These are phyloP conservation scores for Podila verticillata DNA, from an alignment of 192 early-diverging fungal species.

Conservation along the genomic window DNA sequence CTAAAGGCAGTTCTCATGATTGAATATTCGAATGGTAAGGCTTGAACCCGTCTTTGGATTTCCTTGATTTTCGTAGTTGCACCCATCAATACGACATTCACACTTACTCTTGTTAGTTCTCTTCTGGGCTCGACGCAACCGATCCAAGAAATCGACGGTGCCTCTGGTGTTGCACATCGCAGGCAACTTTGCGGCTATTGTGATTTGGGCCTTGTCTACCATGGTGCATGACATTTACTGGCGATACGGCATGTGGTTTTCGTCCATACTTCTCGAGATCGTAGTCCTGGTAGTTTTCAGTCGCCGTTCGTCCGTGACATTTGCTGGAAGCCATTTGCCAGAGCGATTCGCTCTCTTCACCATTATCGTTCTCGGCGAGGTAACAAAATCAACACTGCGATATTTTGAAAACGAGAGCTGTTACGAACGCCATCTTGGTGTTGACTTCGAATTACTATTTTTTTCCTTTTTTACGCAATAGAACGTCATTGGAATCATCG, in stretches of 20 bases:
- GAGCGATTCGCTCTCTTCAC: constrained; percentile 59
- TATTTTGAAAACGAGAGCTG: not conserved
- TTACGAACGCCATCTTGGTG: too few species aligned
- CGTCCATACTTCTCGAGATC: constrained; percentile 51
- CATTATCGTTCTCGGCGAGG: constrained; percentile 58
- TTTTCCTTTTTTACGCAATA: not conserved
- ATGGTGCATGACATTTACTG: constrained; percentile 29
- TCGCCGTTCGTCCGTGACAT: constrained; percentile 53
- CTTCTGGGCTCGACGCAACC: constrained; percentile 27
- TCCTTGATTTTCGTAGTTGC: not conserved
- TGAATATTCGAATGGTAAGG: constrained; percentile 57
- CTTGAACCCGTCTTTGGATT: not conserved
- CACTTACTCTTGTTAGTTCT: constrained; percentile 7
- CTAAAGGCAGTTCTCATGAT: constrained; percentile 54
- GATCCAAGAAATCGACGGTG: constrained; percentile 43
- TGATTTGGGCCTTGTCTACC: constrained; percentile 54
- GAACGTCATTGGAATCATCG: constrained; percentile 38
- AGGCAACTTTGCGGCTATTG: constrained; percentile 54
- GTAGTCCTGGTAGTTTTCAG: constrained; percentile 49
- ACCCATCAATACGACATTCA: too few species aligned
- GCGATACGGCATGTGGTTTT: constrained; percentile 57
- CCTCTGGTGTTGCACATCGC: constrained; percentile 52
- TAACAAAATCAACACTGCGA: not conserved
- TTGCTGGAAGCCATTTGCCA: constrained; percentile 61
- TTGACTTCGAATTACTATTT: not conserved